Conservation (phyloP, 768 basidiomycete genomes). For the Gloeopeniophorella convolvens region DNA sequence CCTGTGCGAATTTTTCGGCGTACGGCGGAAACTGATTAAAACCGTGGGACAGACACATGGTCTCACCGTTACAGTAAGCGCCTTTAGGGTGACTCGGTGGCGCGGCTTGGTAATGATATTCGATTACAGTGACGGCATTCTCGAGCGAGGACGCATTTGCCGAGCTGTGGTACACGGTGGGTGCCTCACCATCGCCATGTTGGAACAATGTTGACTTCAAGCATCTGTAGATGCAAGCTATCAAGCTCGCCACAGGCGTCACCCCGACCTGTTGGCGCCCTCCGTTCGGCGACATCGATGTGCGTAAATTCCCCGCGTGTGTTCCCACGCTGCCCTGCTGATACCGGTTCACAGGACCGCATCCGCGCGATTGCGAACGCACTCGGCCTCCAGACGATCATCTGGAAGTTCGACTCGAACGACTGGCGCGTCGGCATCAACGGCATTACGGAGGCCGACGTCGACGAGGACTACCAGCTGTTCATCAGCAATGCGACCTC, state of each 20-base stretch:
- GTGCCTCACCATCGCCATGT: slow-evolving; percentile 18
- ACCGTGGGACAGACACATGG: slow-evolving; percentile 35
- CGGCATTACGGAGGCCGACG: not conserved
- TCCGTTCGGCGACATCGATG: slow-evolving; percentile 61
- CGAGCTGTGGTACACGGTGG: slow-evolving; percentile 65
- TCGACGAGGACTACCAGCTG: slow-evolving; percentile 4
- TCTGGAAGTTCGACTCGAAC: slow-evolving; percentile 66
- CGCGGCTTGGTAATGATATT: not conserved
- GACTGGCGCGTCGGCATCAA: slow-evolving; percentile 48
- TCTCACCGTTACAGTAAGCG: slow-evolving; percentile 41
- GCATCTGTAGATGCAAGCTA: slow-evolving; percentile 36
- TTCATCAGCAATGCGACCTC: slow-evolving; percentile 10
- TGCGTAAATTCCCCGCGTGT: not conserved
- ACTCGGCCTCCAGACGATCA: slow-evolving; percentile 62
- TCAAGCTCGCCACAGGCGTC: slow-evolving; percentile 48
- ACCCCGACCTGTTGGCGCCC: slow-evolving; percentile 59
- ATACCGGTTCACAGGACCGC: slow-evolving; percentile 38
- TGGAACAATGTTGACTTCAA: not conserved
- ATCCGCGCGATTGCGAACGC: slow-evolving; percentile 63
- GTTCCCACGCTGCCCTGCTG: not conserved
- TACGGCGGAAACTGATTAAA: not conserved
- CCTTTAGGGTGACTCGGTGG: too few relatives aligned
- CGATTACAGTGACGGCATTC: slow-evolving; percentile 45
- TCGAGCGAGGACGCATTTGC: slow-evolving; percentile 64
- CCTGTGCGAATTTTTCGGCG: not conserved